Base-by-base conservation (phyloP, 2,329 filamentous ascomycete species). In the Cladophialophora chaetospira region DNA sequence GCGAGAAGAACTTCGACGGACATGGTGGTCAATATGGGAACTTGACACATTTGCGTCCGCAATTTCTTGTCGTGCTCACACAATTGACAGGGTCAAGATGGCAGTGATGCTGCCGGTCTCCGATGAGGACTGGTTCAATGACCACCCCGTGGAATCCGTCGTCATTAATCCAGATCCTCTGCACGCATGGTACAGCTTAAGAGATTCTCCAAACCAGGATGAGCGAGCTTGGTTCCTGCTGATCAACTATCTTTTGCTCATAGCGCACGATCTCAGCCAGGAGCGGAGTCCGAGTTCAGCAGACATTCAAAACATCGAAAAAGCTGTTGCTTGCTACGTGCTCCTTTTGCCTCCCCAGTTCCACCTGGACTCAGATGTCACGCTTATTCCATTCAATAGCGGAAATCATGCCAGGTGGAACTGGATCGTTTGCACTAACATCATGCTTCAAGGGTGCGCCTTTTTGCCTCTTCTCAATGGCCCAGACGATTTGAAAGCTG, bases 1-100 rank as follows among this genome's bases (percentile, higher is more conserved):
- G 1, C 52, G 66, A 3, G 72, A 75, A 59, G 72, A 74, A 57
- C 68, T 70, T 40, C 66, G 72, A 1, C 66, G 73, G 4, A 67
- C 68, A 1, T 75, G 71, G 70, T 75, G 72, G 73, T 69, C 72
- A 0, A 68, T 75, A 17, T 75, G 72, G 72, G 73, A 75, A 53
- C 72, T 75, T 68, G 73, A 75, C 52, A 68, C 73, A 9, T 75
- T 74, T 54, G 71, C 72, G 1, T 71, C 66, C 44, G 71, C 71
- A 5, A 71, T 75, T 31, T 66, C 71, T 10, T 67, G 71, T 4
- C 62, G 65, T 6, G 72, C 73, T 2, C 68, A 68, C 1, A 71
- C 69, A 0, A 67, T 75, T 4, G 65, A 72, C 57, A 70, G 68
- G 66, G 59, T 63, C 2, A 66, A 70, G 50, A 72, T 69, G 44